phyloP scores from a whole-genome alignment of 2,329 filamentous ascomycete species.

The Balansia obtecta region DNA sequence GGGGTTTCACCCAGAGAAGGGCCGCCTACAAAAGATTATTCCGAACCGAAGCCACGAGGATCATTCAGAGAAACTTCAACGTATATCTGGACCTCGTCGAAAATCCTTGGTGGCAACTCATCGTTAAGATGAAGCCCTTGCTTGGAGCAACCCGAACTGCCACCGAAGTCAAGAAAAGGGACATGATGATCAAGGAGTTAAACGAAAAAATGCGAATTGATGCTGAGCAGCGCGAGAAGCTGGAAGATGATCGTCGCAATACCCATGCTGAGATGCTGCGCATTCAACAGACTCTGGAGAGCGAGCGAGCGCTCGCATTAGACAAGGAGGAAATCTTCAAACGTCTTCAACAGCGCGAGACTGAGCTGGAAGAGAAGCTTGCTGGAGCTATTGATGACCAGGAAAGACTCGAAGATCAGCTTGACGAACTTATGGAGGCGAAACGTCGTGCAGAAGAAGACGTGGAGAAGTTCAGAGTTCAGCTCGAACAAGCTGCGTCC shows the following conservation, averaged over 20 bases:
- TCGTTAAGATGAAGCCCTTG: constrained; percentile 89
- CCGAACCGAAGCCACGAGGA: constrained; percentile 82
- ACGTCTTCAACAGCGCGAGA: constrained; percentile 81
- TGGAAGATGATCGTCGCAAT: constrained; percentile 85
- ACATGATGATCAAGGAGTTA: constrained; percentile 83
- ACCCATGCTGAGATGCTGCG: constrained; percentile 78
- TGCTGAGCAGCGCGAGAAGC: constrained; percentile 56
- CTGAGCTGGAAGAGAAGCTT: constrained; percentile 85
- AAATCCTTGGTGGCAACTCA: constrained; percentile 95
- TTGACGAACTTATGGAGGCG: constrained; percentile 76
- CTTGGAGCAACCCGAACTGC: constrained; percentile 85
- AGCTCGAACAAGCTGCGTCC: constrained; percentile 82
- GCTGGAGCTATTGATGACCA: constrained; percentile 87
- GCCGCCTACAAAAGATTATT: constrained; percentile 90
- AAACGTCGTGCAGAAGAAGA: constrained; percentile 85
- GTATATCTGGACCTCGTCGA: constrained; percentile 81
- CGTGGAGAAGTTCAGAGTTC: constrained; percentile 61
- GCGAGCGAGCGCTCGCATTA: constrained; percentile 84
- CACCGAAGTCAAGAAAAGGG: constrained; percentile 85
- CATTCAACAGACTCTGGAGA: constrained; percentile 89
- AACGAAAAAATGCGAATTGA: constrained; percentile 75
- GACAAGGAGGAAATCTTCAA: constrained; percentile 99
- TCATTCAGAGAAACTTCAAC: constrained; percentile 90
- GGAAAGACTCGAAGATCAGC: constrained; percentile 82
- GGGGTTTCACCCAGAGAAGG: constrained; percentile 79